phyloP scores from a whole-genome alignment of 2,329 filamentous ascomycete genomes.

The Cercospora sp. region DNA sequence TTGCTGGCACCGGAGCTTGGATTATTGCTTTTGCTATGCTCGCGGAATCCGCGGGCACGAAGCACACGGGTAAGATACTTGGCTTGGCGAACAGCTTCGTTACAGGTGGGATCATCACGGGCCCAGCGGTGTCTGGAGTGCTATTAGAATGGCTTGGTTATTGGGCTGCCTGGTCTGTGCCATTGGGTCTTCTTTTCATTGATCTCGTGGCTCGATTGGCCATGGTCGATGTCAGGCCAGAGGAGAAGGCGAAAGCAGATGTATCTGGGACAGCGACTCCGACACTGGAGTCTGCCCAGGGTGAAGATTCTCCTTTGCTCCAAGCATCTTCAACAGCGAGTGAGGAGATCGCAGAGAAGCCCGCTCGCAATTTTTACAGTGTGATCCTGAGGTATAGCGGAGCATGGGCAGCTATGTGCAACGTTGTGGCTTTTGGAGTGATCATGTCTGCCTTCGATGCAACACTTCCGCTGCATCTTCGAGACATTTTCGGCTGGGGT shows the following conservation, averaged over 20 bases:
- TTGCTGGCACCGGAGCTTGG: slow-evolving; percentile 22
- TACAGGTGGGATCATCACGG: slow-evolving; percentile 20
- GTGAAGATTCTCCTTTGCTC: not conserved
- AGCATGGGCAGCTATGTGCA: slow-evolving; percentile 19
- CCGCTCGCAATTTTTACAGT: slow-evolving; percentile 15
- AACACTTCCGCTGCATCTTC: slow-evolving; percentile 23
- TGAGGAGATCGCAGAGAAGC: not conserved
- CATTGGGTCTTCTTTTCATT: slow-evolving; percentile 20
- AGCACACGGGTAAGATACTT: slow-evolving; percentile 23
- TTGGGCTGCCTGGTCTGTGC: slow-evolving; percentile 25
- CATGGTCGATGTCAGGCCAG: slow-evolving; percentile 15
- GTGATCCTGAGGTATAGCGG: slow-evolving; percentile 15
- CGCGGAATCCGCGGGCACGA: slow-evolving; percentile 18
- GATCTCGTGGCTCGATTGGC: slow-evolving; percentile 21
- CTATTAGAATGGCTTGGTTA: slow-evolving; percentile 24
- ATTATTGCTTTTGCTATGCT: slow-evolving; percentile 25
- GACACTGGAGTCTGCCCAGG: not conserved
- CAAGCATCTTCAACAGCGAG: not conserved
- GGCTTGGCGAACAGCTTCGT: slow-evolving; percentile 20
- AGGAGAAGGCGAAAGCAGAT: not conserved
- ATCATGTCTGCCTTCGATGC: slow-evolving; percentile 25
- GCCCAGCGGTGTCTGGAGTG: slow-evolving; percentile 19
- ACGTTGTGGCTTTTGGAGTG: slow-evolving; percentile 20
- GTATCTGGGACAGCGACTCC: not conserved
- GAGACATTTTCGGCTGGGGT: slow-evolving; percentile 22